Evolutionary conservation across 768 basidiomycete species (phyloP).

Genomic region (Auriscalpium microsporum): DNA sequence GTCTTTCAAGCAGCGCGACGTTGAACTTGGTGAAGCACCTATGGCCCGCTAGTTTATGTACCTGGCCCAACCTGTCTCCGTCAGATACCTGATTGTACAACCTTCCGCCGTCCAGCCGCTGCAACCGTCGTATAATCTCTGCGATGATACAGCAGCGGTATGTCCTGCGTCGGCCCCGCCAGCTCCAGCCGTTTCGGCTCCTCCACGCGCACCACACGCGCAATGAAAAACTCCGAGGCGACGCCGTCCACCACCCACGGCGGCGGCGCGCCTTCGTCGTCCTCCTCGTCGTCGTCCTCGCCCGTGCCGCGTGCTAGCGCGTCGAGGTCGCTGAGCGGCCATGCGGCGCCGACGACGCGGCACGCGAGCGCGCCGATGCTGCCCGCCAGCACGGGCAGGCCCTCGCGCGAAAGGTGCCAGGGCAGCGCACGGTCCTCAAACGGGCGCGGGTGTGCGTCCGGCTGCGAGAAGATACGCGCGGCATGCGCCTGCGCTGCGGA

Average conservation of each 20-base stretch:
- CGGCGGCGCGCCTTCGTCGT: constrained; percentile 5
- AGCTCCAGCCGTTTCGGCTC: constrained; percentile 22
- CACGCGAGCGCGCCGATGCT: constrained; percentile 70
- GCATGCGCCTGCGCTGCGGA: constrained; percentile 53
- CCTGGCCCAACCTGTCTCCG: too few species aligned
- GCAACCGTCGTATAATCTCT: constrained; percentile 47
- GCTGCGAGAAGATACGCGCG: constrained; percentile 65
- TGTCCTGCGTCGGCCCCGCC: constrained; percentile 14
- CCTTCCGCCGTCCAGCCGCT: too few species aligned
- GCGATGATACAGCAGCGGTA: constrained; percentile 58
- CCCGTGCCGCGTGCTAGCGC: constrained; percentile 22
- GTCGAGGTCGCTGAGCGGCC: constrained; percentile 52
- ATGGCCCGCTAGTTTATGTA: too few species aligned
- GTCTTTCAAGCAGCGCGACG: too few species aligned
- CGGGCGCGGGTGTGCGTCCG: constrained; percentile 57
- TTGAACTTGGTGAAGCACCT: too few species aligned
- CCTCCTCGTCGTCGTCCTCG: constrained; percentile 11
- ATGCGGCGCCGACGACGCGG: constrained; percentile 47
- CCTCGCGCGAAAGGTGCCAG: constrained; percentile 39
- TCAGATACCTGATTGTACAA: too few species aligned
- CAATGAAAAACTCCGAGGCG: constrained; percentile 73
- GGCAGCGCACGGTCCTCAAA: constrained; percentile 33
- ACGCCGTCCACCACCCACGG: constrained; percentile 25
- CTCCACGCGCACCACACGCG: constrained; percentile 60
- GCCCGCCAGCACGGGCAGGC: constrained; percentile 50